These are phyloP conservation scores for Hypoxylon sp. DNA, from an alignment of 2,329 filamentous ascomycete genomes.

Conservation along the genomic window DNA sequence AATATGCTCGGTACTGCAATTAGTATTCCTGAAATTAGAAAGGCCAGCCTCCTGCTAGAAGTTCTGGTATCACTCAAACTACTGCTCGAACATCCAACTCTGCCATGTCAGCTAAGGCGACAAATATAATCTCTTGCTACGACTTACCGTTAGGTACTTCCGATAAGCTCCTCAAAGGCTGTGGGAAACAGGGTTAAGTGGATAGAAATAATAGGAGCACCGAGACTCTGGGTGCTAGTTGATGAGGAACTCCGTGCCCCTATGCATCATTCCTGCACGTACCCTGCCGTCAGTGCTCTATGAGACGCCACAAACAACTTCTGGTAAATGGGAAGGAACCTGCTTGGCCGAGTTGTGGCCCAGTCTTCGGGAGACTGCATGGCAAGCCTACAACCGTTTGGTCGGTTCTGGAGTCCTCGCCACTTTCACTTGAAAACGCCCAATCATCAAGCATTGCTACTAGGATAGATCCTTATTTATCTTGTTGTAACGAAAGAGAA, in stretches of 20 bases:
- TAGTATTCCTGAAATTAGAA: conserved; percentile 45
- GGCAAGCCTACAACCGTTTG: conserved; percentile 54
- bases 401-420: conserved; percentile 54
- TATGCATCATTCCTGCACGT: conserved; percentile 64
- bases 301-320: conserved; percentile 64
- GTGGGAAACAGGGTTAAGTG: conserved; percentile 27
- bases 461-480: conserved; percentile 42
- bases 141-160: conserved; percentile 21
- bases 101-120: conserved; percentile 12
- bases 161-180: conserved; percentile 6
- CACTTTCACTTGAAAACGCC: conserved; percentile 53
- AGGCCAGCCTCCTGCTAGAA: conserved; percentile 31
- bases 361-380: conserved; percentile 61
- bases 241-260: conserved; percentile 55
- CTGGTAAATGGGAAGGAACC: conserved; percentile 59
- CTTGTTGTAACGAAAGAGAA: conserved; percentile 35
- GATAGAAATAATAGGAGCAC: conserved; percentile 32
- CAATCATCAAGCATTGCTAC: conserved; percentile 48
- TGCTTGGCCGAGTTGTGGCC: conserved; percentile 55
- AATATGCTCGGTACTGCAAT: conserved; percentile 45
- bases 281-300: conserved; percentile 64
- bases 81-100: conserved; percentile 11
- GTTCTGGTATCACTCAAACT: conserved; percentile 46
- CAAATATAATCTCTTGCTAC: conserved; percentile 17
- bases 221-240: conserved; percentile 37